Base-by-base conservation (phyloP, 169 alveolate genomes). In the Eimeria zaria region DNA sequence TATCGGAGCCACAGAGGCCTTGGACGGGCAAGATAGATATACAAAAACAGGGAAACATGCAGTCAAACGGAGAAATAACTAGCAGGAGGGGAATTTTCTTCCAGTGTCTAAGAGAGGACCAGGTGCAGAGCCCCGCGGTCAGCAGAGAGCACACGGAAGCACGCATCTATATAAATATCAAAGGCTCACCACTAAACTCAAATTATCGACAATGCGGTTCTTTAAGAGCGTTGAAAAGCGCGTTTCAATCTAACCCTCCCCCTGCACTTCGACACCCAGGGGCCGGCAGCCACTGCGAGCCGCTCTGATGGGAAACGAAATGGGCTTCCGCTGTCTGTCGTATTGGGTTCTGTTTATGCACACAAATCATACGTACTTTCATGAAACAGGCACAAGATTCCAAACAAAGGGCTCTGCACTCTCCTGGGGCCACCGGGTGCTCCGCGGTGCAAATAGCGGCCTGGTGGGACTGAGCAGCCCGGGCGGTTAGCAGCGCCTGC, bases 401-500 rank as follows among this genome's bases (percentile, higher is more conserved):
- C 60, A 46, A 46, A 85, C 9, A 80, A 55, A 55, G 60, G 30
- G 80, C 64, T 27, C 41, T 62, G 80, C 91, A 83, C 91, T 27
- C 74, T 14, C 73, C 46, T 24, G 46, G 44, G 71, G 91, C 91
- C 73, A 53, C 91, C 71, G 44, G 92, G 90, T 81, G 90, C 90
- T 53, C 71, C 92, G 36, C 92, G 80, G 92, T 85, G 92, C 92
- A 48, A 80, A 39, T 85, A 60, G 92, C 92, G 92, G 92, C 92
- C 92, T 85, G 80, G 78, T 85, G 92, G 92, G 92, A 85, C 92
- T 85, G 92, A 81, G 90, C 85, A 74, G 85, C 58, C 58, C 85
- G 60, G 58, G 24, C 5, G 33, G 85, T 74, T 74, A 74, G 85
- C 62, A 44, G 85, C 62, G 33, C 18, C 85, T 39, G 58, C 62